phyloP scores from a whole-genome alignment of 2,329 filamentous ascomycete genomes.

The Trichoderma afroharzianum region DNA sequence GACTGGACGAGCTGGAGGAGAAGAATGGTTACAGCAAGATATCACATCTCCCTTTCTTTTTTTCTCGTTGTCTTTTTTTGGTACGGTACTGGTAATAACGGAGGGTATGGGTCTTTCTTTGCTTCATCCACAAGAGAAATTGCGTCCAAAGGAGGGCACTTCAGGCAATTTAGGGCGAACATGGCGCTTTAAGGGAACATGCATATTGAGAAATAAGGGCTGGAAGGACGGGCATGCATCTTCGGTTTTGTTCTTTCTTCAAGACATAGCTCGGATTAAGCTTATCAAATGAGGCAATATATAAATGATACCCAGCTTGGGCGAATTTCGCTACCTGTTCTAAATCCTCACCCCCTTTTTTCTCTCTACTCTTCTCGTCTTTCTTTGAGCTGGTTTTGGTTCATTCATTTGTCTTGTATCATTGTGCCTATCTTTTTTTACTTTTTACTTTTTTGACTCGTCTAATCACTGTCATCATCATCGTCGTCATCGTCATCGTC shows the following conservation, averaged over 20 bases:
- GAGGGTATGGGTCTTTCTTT: background rate
- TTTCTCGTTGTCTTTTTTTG: background rate
- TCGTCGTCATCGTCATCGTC: slow-evolving; percentile 52
- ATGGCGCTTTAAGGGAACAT: slow-evolving; percentile 1
- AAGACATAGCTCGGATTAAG: background rate
- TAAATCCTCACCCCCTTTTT: background rate
- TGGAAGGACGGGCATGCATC: background rate
- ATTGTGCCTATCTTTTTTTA: background rate
- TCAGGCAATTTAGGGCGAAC: background rate
- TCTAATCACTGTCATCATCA: slow-evolving; percentile 16
- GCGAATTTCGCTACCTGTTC: background rate
- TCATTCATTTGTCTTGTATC: background rate
- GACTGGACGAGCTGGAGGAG: slow-evolving; percentile 1
- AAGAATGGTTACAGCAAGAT: background rate
- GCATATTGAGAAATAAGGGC: background rate
- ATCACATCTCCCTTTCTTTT: background rate
- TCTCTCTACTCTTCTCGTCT: background rate
- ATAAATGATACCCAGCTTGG: slow-evolving; percentile 17
- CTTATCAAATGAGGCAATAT: slow-evolving; percentile 1
- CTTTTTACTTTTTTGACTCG: background rate
- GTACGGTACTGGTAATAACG: background rate
- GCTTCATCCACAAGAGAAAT: background rate
- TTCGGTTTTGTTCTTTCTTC: background rate
- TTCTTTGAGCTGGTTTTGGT: background rate
- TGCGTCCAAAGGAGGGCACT: background rate